Evolutionary conservation across 805 yeast genomes (phyloP), one percentile per base, ranked within the genome.

Genomic region (Lipomyces yamanashiensis): DNA sequence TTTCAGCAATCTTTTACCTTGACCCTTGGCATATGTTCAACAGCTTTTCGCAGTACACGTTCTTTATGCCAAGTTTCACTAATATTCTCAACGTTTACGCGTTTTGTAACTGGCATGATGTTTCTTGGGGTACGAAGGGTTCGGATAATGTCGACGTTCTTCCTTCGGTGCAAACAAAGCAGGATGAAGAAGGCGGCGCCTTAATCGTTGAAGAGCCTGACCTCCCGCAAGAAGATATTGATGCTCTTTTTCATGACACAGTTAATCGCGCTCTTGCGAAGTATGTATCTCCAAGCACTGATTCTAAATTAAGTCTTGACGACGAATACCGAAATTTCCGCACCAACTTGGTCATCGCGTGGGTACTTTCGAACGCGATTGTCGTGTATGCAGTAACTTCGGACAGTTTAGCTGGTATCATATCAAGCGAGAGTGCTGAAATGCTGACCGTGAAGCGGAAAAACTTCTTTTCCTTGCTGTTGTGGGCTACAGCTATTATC

Each of bases 51-150:
- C 85, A 83, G 71, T 82, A 82, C 70, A 77, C 82, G 65, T 77
- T 82, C 71, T 75, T 82, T 55, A 80, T 83, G 36, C 85, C 86
- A 5, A 77, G 83, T n/a, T 82, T 82, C 71, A 78, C 81, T 65
- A 82, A 82, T 67, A 84, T 86, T 45, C 76, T 86, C 71, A 85
- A 84, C 72, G 87, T 86, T 54, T 86, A 85, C 74, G 88, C 89
- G 0, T 86, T 86, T 73, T 86, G 88, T 77, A 86, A 86, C 74
- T 84, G 86, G 77, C 89, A 86, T 72, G 89, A 86, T 75, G 83
- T 86, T 54, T 86, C 89, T 1, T 86, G 89, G 89, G 89, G 89
- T 63, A 86, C 89, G n/a, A 86, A 86, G 73, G 89, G 89, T 47
- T 84, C 85, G 49, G 88, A 74, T 58, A 74, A 71, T 2, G 85